A percentile compares a stretch with the other conserved stretches of the same genome.
These are phyloP conservation scores for Copromyces sp. DNA, from an alignment of 495 filamentous ascomycete species.

Conservation along the genomic window DNA sequence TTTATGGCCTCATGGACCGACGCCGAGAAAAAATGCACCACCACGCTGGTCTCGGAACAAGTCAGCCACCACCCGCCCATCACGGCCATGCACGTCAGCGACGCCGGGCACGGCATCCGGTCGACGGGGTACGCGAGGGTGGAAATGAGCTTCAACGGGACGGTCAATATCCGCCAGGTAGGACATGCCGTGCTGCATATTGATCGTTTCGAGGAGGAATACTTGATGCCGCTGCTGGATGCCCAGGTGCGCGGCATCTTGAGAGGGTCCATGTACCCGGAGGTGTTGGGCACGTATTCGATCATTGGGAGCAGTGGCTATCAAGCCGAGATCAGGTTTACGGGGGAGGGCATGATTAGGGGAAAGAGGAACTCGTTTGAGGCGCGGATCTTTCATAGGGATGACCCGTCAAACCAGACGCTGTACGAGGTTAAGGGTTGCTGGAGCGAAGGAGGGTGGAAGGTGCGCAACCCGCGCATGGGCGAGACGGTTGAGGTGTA, in stretches of 20 bases:
- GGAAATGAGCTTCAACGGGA: constrained; percentile 71
- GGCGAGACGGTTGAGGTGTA: constrained; percentile 23
- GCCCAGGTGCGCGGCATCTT: constrained; percentile 35
- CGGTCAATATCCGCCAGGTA: constrained; percentile 73
- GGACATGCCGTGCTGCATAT: constrained; percentile 56
- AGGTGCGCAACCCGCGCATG: constrained; percentile 21
- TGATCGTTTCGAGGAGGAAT: constrained; percentile 39
- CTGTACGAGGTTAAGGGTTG: constrained; percentile 27
- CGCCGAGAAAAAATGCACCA: constrained; percentile 90
- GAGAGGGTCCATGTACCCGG: constrained; percentile 33
- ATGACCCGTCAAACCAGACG: constrained; percentile 6
- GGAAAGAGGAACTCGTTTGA: constrained; percentile 28
- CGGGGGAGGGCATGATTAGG: constrained; percentile 23
- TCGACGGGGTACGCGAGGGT: constrained; percentile 80
- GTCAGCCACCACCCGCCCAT: constrained; percentile 97
- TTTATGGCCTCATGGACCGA: constrained; percentile 79
- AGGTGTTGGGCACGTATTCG: constrained; percentile 27
- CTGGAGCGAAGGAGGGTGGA: constrained; percentile 32
- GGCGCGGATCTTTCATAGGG: constrained; percentile 14
- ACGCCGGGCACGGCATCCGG: constrained; percentile 62
- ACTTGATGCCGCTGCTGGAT: constrained; percentile 37
- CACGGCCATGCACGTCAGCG: constrained; percentile 73
- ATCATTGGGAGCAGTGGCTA: constrained; percentile 26
- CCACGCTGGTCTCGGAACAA: constrained; percentile 93
- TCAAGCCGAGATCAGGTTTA: constrained; percentile 29